Evolutionary conservation across 257 asterid genomes (phyloP), one percentile per base, ranked within the genome.

Genomic region (Handroanthus guayacan): DNA sequence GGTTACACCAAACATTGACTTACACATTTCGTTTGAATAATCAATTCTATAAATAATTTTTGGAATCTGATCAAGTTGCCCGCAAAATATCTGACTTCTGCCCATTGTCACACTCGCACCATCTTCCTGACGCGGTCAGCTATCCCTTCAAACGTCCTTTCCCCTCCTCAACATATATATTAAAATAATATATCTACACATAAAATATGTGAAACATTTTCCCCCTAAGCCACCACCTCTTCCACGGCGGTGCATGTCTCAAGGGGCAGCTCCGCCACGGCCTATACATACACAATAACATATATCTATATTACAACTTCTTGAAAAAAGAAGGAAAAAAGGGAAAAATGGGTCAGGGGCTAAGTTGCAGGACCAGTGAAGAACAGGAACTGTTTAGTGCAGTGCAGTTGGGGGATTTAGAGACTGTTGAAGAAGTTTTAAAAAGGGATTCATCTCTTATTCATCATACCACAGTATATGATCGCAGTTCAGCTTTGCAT

Each of bases 271-370:
- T 55, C 85, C 80, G 18, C 77, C 69, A 54, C 78, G 77, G n/a
- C 85, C 76, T 4, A 16, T 17, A 50, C 11, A 44, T 9, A 25
- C 9, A 31, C 7, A 54, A 2, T 54, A 54, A 11, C 75, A 57
- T 36, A 43, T 43, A 1, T 58, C 10, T 44, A 16, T 3, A 37
- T 5, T 37, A 13, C 10, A 17, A 10, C 68, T 45, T 62, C 17
- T 14, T 18, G n/a, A 54, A n/a, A 16, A 54, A 39, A 48, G 52
- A 20, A 20, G 31, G 16, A 52, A 41, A 17, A 18, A 31, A 31
- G 52, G 5, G 69, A 58, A 75, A 45, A 69, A 95, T 95, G 99
- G 99, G 99, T 34, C 99, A 95, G 92, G 91, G 95, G 84, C 76
- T 92, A 72, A 95, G 99, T 79, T 95, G 99, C 90, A 76, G 87